Evolutionary conservation across 2,329 filamentous ascomycete genomes (phyloP), one percentile per base, ranked within the genome.

Genomic region (Trichoderma sp.): DNA sequence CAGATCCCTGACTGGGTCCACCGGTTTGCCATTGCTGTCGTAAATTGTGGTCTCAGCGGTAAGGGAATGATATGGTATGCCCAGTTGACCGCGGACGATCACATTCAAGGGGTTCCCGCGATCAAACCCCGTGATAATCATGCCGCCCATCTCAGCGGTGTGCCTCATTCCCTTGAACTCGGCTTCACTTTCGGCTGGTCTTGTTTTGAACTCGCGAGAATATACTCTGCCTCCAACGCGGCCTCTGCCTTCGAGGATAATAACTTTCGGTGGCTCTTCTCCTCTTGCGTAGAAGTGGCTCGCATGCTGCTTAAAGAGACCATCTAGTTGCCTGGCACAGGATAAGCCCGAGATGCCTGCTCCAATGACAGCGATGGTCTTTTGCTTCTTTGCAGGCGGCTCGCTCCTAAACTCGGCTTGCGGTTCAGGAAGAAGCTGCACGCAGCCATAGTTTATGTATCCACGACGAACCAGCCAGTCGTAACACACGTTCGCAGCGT

Each of bases 91-190:
- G 72, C 95, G 90, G 67, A 99, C 89, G 69, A 99, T 88, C 58
- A 94, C 88, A 76, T 97, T 96, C 73, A 99, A 82, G 5, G 95
- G 95, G 73, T 99, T 99, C 19, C 96, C 96, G 71, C 92, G 88
- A 72, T 98, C 93, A 76, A 98, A 99, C 0, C 95, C 95, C 37
- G 96, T 97, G 70, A 99, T 93, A 69, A 99, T 98, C 84, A 99
- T 97, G 66, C 94, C 95, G 32, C 95, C 95, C 89, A 97, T 96
- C 78, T 99, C 95, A 35, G 93, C 95, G 22, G 94, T 98, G 75
- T 90, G 91, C 60, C 88, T 83, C 70, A 84, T 86, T 9, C 83
- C 84, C 80, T 86, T 77, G 84, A 87, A 79, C 76, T 71, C 83
- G 74, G 76, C 83, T 80, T 76, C 88, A 72, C 71, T 80, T 79